phyloP scores from a whole-genome alignment of 192 early-diverging fungal genomes.

The Entomortierella chlamydospora region DNA sequence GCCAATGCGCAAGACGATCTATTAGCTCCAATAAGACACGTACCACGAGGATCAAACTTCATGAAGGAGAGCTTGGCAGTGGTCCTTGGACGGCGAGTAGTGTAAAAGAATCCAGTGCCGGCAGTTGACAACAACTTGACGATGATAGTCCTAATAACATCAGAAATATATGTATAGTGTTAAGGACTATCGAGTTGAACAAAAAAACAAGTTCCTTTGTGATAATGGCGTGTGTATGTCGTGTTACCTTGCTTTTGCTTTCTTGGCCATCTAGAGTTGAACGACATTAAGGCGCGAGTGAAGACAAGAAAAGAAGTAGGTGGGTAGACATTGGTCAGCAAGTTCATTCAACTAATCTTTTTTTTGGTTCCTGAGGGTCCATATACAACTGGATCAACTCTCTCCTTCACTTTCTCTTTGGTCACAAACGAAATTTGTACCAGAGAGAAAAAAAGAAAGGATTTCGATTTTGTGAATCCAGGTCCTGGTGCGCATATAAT shows the following conservation, averaged over 20 bases:
- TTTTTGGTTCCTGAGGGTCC: too few relatives aligned
- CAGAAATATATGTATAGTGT: not conserved
- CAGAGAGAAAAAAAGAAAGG: not conserved
- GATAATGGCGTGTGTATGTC: not conserved
- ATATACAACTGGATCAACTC: too few relatives aligned
- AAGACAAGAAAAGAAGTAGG: not conserved
- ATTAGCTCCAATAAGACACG: not conserved
- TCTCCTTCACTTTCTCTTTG: not conserved
- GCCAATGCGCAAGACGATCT: too few relatives aligned
- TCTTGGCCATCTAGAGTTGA: slow-evolving; percentile 74
- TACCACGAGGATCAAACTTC: slow-evolving; percentile 95
- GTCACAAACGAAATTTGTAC: not conserved
- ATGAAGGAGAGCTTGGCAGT: slow-evolving; percentile 87
- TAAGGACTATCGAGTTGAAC: too few relatives aligned
- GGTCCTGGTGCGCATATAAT: too few relatives aligned
- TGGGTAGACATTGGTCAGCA: not conserved
- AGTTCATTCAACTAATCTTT: too few relatives aligned
- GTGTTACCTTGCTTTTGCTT: slow-evolving; percentile 76
- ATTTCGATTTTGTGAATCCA: too few relatives aligned
- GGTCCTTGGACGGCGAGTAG: slow-evolving; percentile 80
- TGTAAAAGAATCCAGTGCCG: slow-evolving; percentile 94
- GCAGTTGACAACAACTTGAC: slow-evolving; percentile 89
- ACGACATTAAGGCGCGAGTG: not conserved
- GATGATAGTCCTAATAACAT: slow-evolving; percentile 80
- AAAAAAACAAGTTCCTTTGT: too few relatives aligned